Evolutionary conservation across 306 rosid species (phyloP).

Genomic region (Vigna trinervia): DNA sequence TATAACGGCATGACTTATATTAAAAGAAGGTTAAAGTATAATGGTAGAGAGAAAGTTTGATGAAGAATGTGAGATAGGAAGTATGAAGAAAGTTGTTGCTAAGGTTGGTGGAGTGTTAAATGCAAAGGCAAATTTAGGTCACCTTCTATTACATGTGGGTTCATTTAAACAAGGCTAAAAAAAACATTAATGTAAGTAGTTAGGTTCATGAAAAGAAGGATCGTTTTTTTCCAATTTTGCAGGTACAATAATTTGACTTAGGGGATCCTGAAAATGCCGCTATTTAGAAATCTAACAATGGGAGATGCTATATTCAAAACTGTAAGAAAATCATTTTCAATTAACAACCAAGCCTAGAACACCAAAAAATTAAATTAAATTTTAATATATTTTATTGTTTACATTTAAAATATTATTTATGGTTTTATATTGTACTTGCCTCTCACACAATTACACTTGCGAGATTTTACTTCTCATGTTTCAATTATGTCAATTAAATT

Average conservation of each 20-base stretch:
- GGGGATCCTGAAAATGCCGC: neutral
- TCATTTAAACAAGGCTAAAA: conserved; percentile 24
- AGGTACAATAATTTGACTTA: neutral
- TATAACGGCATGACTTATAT: too few species aligned
- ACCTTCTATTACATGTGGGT: conserved; percentile 28
- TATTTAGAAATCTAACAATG: neutral
- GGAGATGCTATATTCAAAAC: neutral
- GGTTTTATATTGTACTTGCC: too few species aligned
- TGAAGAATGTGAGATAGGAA: neutral
- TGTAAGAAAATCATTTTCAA: too few species aligned
- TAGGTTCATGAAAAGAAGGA: neutral
- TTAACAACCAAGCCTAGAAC: too few species aligned
- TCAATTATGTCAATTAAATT: too few species aligned
- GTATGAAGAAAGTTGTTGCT: neutral
- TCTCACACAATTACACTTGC: too few species aligned
- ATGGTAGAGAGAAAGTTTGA: neutral
- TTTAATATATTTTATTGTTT: too few species aligned
- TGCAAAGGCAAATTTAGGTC: neutral
- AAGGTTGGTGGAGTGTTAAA: conserved; percentile 9
- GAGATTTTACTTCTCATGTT: too few species aligned
- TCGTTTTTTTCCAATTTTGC: conserved; percentile 11
- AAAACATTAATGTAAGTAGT: neutral
- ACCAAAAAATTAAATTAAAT: too few species aligned
- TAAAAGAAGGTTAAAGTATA: neutral
- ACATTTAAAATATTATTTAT: too few species aligned